Percentiles rank a stretch among this genome's conserved stretches.
These are phyloP conservation scores for Wickerhamomyces queroliae DNA, from an alignment of 805 yeast genomes.

Conservation along the genomic window DNA sequence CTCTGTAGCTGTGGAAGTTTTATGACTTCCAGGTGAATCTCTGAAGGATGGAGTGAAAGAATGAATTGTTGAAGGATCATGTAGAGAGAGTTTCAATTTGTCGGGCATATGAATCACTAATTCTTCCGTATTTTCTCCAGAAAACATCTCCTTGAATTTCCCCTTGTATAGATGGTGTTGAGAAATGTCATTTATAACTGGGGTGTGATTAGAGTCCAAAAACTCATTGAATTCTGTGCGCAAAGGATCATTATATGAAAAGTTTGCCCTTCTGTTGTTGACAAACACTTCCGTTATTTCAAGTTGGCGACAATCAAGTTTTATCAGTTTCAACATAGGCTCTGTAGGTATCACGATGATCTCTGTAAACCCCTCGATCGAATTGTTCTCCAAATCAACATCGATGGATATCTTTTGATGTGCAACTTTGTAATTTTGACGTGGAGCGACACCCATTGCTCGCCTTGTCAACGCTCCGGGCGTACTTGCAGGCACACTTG, in stretches of 20 bases:
- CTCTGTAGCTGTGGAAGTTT: constrained; percentile 24
- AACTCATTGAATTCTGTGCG: constrained; percentile 31
- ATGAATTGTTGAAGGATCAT: constrained; percentile 37
- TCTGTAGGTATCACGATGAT: constrained; percentile 72
- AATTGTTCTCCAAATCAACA: constrained; percentile 61
- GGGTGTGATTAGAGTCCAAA: constrained; percentile 12
- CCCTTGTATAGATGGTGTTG: constrained; percentile 58
- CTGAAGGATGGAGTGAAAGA: constrained; percentile 31
- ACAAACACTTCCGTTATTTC: constrained; percentile 57
- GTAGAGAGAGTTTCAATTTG: constrained; percentile 52
- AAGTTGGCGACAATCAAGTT: constrained; percentile 78
- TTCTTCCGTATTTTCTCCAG: constrained; percentile 58
- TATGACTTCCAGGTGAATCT: constrained; percentile 32
- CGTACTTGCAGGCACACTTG: constrained; percentile 12
- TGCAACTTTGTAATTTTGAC: constrained; percentile 55
- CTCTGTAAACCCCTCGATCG: constrained; percentile 72
- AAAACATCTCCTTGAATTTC: constrained; percentile 46
- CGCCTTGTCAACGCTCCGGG: constrained; percentile 9
- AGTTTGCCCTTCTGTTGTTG: constrained; percentile 54
- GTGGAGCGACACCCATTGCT: neutral
- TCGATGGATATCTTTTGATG: constrained; percentile 82
- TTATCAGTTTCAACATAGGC: constrained; percentile 48
- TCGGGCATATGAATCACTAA: constrained; percentile 60
- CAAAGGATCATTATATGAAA: constrained; percentile 48
- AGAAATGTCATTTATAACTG: constrained; percentile 22